Evolutionary conservation across 164 flowering plant species (phyloP), one percentile per base, ranked within the genome.

Genomic region (Paratinospora sagittata): DNA sequence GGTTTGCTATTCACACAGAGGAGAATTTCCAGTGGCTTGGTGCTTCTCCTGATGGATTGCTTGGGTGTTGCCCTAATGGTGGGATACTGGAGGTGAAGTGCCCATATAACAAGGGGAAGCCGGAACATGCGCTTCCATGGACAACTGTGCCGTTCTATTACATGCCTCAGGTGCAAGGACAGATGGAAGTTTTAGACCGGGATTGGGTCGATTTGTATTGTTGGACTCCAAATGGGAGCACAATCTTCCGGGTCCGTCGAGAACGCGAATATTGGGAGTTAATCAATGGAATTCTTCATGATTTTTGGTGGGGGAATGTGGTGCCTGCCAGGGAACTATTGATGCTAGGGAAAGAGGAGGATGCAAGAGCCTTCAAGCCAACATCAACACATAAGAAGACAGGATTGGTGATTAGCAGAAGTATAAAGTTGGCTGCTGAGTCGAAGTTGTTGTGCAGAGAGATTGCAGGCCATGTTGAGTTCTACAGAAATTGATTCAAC

Each of bases 91-190:
- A 96, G 79, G 99, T 96, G 34, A 96, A 96, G 79, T 96, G 98
- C 70, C 99, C 98, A 3, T 93, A 74, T 72, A 93, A 96, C 74
- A 96, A 91, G 75, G 99, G 98, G 23, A 96, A 85, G 79, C 98
- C 99, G 3, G 95, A 91, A 78, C 74, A 41, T 37, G 98, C 80
- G 52, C 70, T 85, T 69, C 99, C 99, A 0, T 96, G 99, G 99
- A 76, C 85, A 34, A 80, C 78, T 0, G 72, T 91, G 74, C 99
- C 98, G 2, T 93, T 84, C 81, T 91, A 96, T 75, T 93, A 91
- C 87, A 89, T 96, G 93, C 99, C 99, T 70, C 98, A 93, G 71
- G 88, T 93, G 71, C 98, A 96, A 80, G 99, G 99, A 49, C 97
- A 88, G 76, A 91, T 93, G 98, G 99, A 93, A 82, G 81, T 93